These are phyloP conservation scores for Phlegmacium glaucopus DNA, from an alignment of 768 basidiomycete species.

Conservation along the genomic window DNA sequence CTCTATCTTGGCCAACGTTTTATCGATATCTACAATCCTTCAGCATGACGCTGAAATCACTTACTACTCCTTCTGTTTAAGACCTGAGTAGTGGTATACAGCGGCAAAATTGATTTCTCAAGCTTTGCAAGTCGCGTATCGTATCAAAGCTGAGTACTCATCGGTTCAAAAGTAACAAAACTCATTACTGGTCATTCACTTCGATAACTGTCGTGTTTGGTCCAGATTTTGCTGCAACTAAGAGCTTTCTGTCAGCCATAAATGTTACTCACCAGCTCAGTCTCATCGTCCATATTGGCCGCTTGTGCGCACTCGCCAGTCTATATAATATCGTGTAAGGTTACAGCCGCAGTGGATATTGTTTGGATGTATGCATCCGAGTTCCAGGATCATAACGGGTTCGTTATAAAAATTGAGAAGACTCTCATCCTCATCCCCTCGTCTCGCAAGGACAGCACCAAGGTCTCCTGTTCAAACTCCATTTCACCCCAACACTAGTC, in stretches of 20 bases:
- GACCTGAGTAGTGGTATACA: constrained; percentile 77
- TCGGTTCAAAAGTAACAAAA: neutral
- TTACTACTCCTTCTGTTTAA: constrained; percentile 71
- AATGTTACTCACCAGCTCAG: constrained; percentile 50
- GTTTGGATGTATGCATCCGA: no score
- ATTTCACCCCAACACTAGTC: neutral
- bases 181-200: constrained; percentile 79
- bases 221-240: constrained; percentile 86
- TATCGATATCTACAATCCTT: constrained; percentile 65
- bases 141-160: constrained; percentile 55
- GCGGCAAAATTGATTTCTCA: constrained; percentile 80
- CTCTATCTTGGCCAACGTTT: constrained; percentile 73
- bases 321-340: no score
- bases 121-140: constrained; percentile 79
- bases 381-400: no score
- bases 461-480: constrained; percentile 15
- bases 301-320: neutral
- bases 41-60: constrained; percentile 22
- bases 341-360: no score
- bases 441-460: constrained; percentile 16
- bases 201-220: constrained; percentile 82
- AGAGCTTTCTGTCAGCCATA: neutral
- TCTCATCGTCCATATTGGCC: constrained; percentile 52
- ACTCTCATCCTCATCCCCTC: constrained; percentile 14
- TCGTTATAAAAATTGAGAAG: no score